Percentiles rank a stretch among this genome's conserved stretches.
phyloP scores from a whole-genome alignment of 192 early-diverging fungal genomes.

The Chytriomyces confervae region DNA sequence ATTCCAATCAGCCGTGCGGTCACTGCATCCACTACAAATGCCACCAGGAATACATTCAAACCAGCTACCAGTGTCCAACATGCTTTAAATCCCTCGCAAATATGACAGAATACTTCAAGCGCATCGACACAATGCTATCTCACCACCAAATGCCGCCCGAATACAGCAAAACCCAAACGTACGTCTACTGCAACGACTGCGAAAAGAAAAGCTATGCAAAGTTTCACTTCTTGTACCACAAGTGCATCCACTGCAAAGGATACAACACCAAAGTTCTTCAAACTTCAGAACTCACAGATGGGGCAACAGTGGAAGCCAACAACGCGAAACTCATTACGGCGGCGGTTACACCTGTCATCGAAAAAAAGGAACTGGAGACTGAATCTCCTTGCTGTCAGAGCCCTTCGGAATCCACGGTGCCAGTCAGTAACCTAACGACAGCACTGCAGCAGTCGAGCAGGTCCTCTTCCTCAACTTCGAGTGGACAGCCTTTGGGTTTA shows the following conservation, averaged over 20 bases:
- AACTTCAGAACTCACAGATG: constrained; percentile 56
- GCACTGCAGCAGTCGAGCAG: no score
- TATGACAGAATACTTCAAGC: constrained; percentile 79
- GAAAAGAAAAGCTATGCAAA: constrained; percentile 80
- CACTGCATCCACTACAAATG: constrained; percentile 93
- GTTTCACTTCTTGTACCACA: constrained; percentile 98
- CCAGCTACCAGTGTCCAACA: constrained; percentile 94
- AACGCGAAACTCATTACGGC: constrained; percentile 5
- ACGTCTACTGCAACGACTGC: constrained; percentile 96
- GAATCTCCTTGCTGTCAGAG: no score
- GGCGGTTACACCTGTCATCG: no score
- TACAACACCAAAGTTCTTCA: constrained; percentile 89
- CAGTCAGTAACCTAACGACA: no score
- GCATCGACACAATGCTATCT: constrained; percentile 81
- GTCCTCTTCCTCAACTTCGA: no score
- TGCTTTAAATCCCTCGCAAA: constrained; percentile 90
- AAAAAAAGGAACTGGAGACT: no score
- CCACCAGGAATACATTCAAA: constrained; percentile 81
- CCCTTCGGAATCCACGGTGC: no score
- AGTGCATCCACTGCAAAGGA: constrained; percentile 82
- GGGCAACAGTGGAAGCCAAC: constrained; percentile 12
- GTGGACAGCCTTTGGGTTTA: no score
- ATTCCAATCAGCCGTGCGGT: constrained; percentile 72
- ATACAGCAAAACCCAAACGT: constrained; percentile 74
- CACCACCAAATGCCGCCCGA: constrained; percentile 91